Percentiles rank a stretch among this genome's conserved stretches.
Conservation (phyloP, 169 alveolate species). For the Theileria equi region DNA sequence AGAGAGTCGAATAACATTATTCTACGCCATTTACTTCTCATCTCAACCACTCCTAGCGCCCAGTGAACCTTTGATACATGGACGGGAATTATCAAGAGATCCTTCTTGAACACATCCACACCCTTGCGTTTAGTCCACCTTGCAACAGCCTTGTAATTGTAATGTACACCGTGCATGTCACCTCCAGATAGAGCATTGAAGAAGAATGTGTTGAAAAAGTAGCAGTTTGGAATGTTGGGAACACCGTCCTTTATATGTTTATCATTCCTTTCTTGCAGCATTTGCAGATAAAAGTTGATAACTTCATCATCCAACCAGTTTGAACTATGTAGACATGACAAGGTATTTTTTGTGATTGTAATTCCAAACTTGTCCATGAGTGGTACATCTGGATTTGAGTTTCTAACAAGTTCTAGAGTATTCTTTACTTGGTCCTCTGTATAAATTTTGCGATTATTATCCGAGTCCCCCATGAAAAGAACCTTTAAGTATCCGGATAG, state of each 20-base stretch:
- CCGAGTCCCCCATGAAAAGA: slow-evolving; percentile 23
- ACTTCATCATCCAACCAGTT: slow-evolving; percentile 87
- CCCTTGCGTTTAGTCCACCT: slow-evolving; percentile 83
- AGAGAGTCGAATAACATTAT: slow-evolving; percentile 76
- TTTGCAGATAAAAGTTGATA: slow-evolving; percentile 80
- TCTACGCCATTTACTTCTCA: slow-evolving; percentile 64
- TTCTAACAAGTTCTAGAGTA: background rate
- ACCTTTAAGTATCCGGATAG: background rate
- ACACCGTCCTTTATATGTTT: slow-evolving; percentile 7
- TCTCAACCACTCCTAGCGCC: slow-evolving; percentile 83
- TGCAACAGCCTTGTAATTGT: slow-evolving; percentile 77
- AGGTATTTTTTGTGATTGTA: slow-evolving; percentile 28
- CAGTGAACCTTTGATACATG: slow-evolving; percentile 80
- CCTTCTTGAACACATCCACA: slow-evolving; percentile 76
- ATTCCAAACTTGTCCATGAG: slow-evolving; percentile 53
- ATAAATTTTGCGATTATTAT: slow-evolving; percentile 8
- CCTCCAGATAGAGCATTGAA: slow-evolving; percentile 68
- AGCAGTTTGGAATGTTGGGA: slow-evolving; percentile 60
- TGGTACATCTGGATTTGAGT: background rate
- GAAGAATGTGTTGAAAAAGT: slow-evolving; percentile 82
- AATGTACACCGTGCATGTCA: slow-evolving; percentile 31
- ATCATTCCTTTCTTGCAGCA: slow-evolving; percentile 80
- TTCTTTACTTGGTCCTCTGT: background rate
- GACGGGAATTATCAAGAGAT: slow-evolving; percentile 79
- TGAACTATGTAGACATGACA: slow-evolving; percentile 73